Evolutionary conservation across 2,329 filamentous ascomycete genomes (phyloP), one percentile per base, ranked within the genome.

Genomic region (Triangularia setosa): DNA sequence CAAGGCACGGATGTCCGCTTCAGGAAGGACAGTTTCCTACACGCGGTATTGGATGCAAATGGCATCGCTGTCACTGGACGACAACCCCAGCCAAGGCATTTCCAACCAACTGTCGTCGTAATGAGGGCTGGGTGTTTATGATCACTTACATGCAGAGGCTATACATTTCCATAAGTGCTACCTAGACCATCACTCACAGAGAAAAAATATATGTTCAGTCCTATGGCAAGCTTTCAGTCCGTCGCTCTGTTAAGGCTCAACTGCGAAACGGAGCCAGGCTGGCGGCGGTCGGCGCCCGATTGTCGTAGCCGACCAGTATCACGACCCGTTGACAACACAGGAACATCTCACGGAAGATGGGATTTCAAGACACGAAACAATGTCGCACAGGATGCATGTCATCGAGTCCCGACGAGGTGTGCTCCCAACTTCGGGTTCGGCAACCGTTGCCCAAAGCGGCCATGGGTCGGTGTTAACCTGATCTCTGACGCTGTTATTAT

Each of bases 241-340:
- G 53, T 62, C 40, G 40, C 59, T 12, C 1, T 40, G 60, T n/a
- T 14, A 25, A 14, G 14, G 9, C 60, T 33, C 25, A 18, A 12
- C 30, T 58, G 60, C 6, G 16, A 62, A 57, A 62, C 60, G 53
- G 53, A 57, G n/a, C n/a, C n/a, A 3, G 21, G 52, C 8, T 25
- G 24, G 21, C 4, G 7, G 25, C 12, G 33, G 52, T 58, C 35
- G 18, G 8, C 24, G 58, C 44, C 58, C 58, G 21, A 61, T 44
- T 33, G 53, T 48, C 53, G 60, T 62, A 54, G 60, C 60, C 58
- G 55, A 24, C 53, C 30, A 21, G 21, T 30, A 54, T 11, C n/a
- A 33, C 25, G 18, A 35, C 33, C 28, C n/a, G 60, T 62, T 23
- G 52, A 27, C 23, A 11, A 9, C 16, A 18, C 52, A 23, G 44